Base-by-base conservation (phyloP, 2,329 filamentous ascomycete species). In the Orbilia javanica region DNA sequence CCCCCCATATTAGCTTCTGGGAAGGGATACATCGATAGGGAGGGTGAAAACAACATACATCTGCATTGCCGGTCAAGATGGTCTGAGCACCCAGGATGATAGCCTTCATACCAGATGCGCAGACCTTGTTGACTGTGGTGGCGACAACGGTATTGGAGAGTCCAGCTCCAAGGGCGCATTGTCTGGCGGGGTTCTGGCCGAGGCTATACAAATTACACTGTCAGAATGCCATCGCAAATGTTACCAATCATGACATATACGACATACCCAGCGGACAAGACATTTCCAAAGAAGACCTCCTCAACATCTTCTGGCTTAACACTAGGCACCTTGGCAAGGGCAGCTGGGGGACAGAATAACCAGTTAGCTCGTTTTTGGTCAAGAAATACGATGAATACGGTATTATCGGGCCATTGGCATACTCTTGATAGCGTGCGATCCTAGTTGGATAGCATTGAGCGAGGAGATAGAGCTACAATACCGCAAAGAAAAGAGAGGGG, bases 51-150 rank as follows among this genome's bases (percentile, higher is more conserved):
- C 39, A 50, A n/a, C 67, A 52, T 76, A 81, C 80, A 82, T 93
- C 91, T 80, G 95, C 95, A 84, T 93, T 97, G 81, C 96, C 95
- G 67, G 94, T 97, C 85, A 98, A 94, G 87, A 99, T 99, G 82
- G 95, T 97, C 86, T 98, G 96, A 64, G 95, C 93, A 81, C 92
- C 96, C 79, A 99, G 89, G 81, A 97, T 93, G 83, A 99, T 91
- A 81, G 96, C 93, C 88, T 99, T 99, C 84, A 97, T 87, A 52
- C 92, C 91, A 8, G 94, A 97, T 80, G 96, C 96, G 89, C 96
- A 99, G 84, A 99, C 96, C 88, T 99, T 99, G 91, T 99, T 99
- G 83, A 99, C 90, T 65, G 94, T 97, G 53, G 96, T 99, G 86
- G 91, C 92, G 82, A 96, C 89, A 80, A 92, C 92, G 68, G 89